Conservation (phyloP, 2,329 filamentous ascomycete genomes). For the Colletotrichum costaricense region DNA sequence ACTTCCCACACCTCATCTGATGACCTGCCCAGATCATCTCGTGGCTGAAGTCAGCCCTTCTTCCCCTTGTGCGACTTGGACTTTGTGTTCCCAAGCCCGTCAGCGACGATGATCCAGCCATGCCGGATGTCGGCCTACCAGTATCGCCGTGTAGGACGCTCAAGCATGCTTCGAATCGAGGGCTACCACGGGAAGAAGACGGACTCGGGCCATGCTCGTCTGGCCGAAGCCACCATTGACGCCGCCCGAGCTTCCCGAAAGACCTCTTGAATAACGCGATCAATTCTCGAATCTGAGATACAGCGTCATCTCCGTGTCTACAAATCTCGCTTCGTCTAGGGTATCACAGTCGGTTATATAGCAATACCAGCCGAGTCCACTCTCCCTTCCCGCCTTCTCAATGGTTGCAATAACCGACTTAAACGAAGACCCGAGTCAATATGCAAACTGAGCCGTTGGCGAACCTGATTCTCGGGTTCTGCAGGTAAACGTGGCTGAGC, state of each 20-base stretch:
- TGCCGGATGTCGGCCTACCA: neutral
- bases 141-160: neutral
- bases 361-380: neutral
- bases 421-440: neutral
- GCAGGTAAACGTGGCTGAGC: neutral
- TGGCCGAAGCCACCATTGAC: neutral
- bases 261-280: neutral
- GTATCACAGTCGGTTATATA: neutral
- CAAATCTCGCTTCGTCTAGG: neutral
- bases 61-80: neutral
- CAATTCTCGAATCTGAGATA: neutral
- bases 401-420: neutral
- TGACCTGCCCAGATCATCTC: neutral
- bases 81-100: neutral
- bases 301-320: neutral
- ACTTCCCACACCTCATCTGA: neutral
- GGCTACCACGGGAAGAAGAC: neutral
- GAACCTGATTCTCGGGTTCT: neutral
- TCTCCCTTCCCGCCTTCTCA: neutral
- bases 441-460: neutral
- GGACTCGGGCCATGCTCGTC: neutral
- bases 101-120: neutral
- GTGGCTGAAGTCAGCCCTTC: neutral
- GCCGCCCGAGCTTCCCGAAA: neutral
- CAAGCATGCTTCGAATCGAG: neutral